Conservation (phyloP, 352 stramenopile species). For the Peronosclerospora sorghi region DNA sequence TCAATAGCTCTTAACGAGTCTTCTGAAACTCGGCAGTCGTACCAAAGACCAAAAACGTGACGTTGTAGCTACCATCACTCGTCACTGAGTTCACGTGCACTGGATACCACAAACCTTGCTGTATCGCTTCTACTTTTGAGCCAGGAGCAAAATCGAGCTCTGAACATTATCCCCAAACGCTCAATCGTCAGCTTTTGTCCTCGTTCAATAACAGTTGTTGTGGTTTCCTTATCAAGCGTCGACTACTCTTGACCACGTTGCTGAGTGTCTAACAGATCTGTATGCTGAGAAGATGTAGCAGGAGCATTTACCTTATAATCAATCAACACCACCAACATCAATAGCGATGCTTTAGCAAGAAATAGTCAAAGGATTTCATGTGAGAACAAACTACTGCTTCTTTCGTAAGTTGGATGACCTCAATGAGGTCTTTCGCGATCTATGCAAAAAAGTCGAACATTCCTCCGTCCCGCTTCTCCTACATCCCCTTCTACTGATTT, state of each 20-base stretch:
- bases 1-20: constrained; percentile 35
- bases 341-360: constrained; percentile 3
- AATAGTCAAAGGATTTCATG: background rate
- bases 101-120: constrained; percentile 63
- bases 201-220: background rate
- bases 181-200: background rate
- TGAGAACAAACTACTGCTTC: constrained; percentile 36
- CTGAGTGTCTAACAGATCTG: background rate
- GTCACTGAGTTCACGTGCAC: constrained; percentile 48
- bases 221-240: constrained; percentile 5
- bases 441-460: too few species aligned
- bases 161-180: constrained; percentile 4
- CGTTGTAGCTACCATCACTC: constrained; percentile 43
- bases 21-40: constrained; percentile 40
- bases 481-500: too few species aligned
- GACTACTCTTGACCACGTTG: background rate
- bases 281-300: background rate
- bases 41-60: constrained; percentile 65
- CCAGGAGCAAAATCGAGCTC: constrained; percentile 35
- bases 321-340: constrained; percentile 13
- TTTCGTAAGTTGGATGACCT: constrained; percentile 79
- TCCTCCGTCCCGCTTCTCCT: too few species aligned
- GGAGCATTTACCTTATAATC: constrained; percentile 21
- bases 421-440: constrained; percentile 70
- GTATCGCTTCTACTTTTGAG: constrained; percentile 42